Conservation (phyloP, 1,284 basidiomycete genomes). For the Kalmanozyma brasiliensis region DNA sequence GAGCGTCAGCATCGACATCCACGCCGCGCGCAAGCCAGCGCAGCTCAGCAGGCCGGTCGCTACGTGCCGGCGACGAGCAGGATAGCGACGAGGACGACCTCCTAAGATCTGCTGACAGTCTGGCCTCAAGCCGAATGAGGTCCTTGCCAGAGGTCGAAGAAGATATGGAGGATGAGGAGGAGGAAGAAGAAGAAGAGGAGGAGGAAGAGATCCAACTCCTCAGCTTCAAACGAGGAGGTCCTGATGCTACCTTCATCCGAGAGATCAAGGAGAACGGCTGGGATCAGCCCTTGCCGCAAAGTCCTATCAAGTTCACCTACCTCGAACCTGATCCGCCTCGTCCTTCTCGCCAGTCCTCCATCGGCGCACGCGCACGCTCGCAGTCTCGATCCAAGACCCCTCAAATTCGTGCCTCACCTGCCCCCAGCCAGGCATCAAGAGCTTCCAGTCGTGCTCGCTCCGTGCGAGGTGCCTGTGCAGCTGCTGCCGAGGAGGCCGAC, state of each 20-base stretch:
- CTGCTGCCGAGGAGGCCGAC: conserved; percentile 8
- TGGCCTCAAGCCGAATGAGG: conserved; percentile 13
- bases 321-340: conserved; percentile 24
- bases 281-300: conserved; percentile 30
- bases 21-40: conserved; percentile 18
- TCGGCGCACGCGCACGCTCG: conserved; percentile 11
- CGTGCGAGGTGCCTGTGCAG: conserved; percentile 12
- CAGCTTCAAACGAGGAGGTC: conserved; percentile 35
- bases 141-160: conserved; percentile 12
- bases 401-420: conserved; percentile 20
- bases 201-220: conserved; percentile 41
- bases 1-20: conserved; percentile 2
- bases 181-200: conserved; percentile 24
- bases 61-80: conserved; percentile 1
- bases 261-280: conserved; percentile 48
- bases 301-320: conserved; percentile 48
- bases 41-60: conserved; percentile 4
- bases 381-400: conserved; percentile 41
- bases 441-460: conserved; percentile 12
- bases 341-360: conserved; percentile 16
- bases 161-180: conserved; percentile 13
- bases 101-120: conserved; percentile 2
- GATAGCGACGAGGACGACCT: conserved; percentile 17
- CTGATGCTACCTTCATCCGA: conserved; percentile 44
- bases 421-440: conserved; percentile 17